Base-by-base conservation (phyloP, 345 rosid genomes). In the Lumnitzera racemosa region DNA sequence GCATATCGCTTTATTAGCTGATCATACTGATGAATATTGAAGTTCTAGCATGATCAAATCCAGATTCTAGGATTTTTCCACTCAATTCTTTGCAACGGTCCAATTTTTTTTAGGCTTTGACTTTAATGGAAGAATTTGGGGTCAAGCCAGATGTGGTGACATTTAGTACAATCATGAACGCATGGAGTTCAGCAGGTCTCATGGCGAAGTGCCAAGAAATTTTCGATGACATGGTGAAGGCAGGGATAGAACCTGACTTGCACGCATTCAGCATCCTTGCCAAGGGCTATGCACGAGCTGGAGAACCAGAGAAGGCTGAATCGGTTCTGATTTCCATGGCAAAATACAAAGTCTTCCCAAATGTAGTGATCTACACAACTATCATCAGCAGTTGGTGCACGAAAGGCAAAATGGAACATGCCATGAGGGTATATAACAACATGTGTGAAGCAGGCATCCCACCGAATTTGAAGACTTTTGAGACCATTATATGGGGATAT, bases 131-230 rank as follows among this genome's bases (percentile, higher is more conserved):
- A 76, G 86, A 81, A 46, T 76, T 70, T 12, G 95, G 84, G 46
- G 79, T 84, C 53, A 84, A 82, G 70, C 91, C 96, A 24, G 96
- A 88, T 62, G 95, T 88, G 23, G 67, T 88, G 48, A 91, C 96
- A 31, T 91, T 86, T 63, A 91, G 98, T 80, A 88, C 96, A 2
- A 78, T 91, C 74, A 88, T 91, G 95, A 82, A 91, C 65, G 90
- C 90, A 0, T 88, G 98, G 91, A 88, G 95, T 71, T 88, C 96
- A 12, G 70, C 83, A 0, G 98, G 95, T 64, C 75, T 80, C 49
- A 89, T 89, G 98, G 80, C 81, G 46, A 86, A 86, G 68, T 91
- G 96, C 67, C 79, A 75, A 67, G 92, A 91, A 65, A 88, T 91
- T 56, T 91, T 83, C 20, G 60, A 76, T 47, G 96, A 91, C 70